Percentiles rank a stretch among this genome's conserved stretches.
These are phyloP conservation scores for Colletotrichum coccodes DNA, from an alignment of 2,329 filamentous ascomycete species.

Conservation along the genomic window DNA sequence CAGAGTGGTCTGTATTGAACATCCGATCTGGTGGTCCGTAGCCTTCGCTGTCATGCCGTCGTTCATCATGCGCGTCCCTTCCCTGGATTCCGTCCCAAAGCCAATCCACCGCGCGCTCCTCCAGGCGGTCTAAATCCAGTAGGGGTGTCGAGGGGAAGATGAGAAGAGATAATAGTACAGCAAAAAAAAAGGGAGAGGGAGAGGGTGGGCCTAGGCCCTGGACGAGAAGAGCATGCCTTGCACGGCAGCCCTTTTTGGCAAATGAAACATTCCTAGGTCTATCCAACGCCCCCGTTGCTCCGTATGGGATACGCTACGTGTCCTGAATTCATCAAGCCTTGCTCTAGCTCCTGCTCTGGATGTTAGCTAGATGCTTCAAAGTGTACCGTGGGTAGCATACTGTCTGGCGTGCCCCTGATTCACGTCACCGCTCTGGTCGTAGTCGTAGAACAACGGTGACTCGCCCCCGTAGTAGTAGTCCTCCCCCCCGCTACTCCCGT, in stretches of 20 bases:
- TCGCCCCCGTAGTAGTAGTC: constrained; percentile 45
- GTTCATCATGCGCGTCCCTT: not conserved
- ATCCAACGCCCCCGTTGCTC: not conserved
- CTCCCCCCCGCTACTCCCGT: constrained; percentile 45
- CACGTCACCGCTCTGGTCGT: constrained; percentile 29
- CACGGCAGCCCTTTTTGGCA: not conserved
- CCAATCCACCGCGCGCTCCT: not conserved
- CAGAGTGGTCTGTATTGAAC: not conserved
- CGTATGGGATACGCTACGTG: too few relatives aligned
- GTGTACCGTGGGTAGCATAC: not conserved
- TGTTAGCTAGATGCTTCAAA: not conserved
- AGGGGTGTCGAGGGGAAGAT: not conserved
- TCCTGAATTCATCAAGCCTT: too few relatives aligned
- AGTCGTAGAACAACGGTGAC: constrained; percentile 34
- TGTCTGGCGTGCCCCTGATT: constrained; percentile 7
- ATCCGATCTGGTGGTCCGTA: not conserved
- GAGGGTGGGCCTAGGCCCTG: not conserved
- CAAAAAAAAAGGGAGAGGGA: not conserved
- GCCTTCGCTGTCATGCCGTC: not conserved
- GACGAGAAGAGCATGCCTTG: not conserved
- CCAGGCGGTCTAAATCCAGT: not conserved
- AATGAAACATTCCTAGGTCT: not conserved
- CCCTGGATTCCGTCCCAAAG: not conserved
- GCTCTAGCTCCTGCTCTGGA: too few relatives aligned
- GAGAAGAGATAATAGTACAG: not conserved